These are phyloP conservation scores for Wickerhamiella qilinensis DNA, from an alignment of 805 yeast species.

Conservation along the genomic window DNA sequence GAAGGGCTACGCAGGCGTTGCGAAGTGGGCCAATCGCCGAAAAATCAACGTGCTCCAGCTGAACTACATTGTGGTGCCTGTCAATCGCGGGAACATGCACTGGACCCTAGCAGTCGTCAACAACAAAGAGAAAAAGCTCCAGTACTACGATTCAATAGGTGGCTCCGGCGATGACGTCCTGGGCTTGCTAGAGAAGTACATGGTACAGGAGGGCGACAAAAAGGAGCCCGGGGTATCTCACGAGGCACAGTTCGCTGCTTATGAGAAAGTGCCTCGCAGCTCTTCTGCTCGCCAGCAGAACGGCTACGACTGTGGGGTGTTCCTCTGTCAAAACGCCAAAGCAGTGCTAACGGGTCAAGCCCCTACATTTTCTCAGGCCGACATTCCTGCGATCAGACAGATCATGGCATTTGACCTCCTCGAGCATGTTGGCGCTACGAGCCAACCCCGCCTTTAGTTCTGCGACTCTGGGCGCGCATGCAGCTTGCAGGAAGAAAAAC, in stretches of 20 bases:
- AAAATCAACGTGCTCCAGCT: constrained; percentile 48
- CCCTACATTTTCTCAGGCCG: constrained; percentile 43
- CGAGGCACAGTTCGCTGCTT: constrained; percentile 20
- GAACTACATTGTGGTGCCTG: constrained; percentile 62
- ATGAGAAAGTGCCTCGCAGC: constrained; percentile 11
- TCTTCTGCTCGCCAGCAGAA: constrained; percentile 75
- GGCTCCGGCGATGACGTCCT: constrained; percentile 27
- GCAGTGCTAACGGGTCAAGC: constrained; percentile 36
- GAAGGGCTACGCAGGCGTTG: constrained; percentile 69
- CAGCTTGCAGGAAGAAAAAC: background rate
- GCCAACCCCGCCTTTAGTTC: too few relatives aligned
- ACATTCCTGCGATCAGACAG: constrained; percentile 51
- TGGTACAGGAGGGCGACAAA: constrained; percentile 50
- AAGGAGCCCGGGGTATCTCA: constrained; percentile 24
- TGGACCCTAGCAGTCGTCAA: constrained; percentile 84
- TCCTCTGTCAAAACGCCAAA: constrained; percentile 64
- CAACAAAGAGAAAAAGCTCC: constrained; percentile 38
- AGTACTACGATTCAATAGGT: constrained; percentile 67
- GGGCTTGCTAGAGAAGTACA: constrained; percentile 38
- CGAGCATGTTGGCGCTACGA: constrained; percentile 1
- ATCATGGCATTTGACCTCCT: constrained; percentile 43
- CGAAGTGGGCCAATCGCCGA: constrained; percentile 69
- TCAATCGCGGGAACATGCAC: constrained; percentile 70
- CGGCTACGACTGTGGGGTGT: constrained; percentile 92
- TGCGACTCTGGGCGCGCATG: too few relatives aligned